Evolutionary conservation across 176 grass and related monocot species (phyloP), one percentile per base, ranked within the genome.

Genomic region (Paspalum notatum): DNA sequence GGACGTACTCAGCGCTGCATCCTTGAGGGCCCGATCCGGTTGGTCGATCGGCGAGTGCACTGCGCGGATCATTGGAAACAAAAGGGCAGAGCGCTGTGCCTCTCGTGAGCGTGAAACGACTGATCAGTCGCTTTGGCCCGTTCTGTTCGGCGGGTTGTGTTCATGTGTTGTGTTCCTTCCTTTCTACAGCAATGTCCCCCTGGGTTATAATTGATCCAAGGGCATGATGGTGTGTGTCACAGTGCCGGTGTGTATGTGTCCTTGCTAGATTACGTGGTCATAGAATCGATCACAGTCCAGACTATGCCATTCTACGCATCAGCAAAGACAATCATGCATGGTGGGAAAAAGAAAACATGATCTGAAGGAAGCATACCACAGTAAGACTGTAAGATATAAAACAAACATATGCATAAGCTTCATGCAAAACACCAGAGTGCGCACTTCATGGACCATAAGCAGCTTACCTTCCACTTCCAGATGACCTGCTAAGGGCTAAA

Each of bases 1-100:
- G 57, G 71, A 85, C 72, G 5, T 88, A 91, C 50, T 74, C 89
- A 32, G 65, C 85, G 43, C 65, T 91, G 72, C 72, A 89, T 24
- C 87, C 87, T 15, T 85, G 82, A 89, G 32, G 1, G 16, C 17
- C 3, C 12, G 63, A 43, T 9, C 9, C 5, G 66, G 18, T 63
- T 32, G 57, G 21, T 8, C 15, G 66, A 50, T 49, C 49, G 65
- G 53, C 6, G 66, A 66, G 56, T 10, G 59, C 21, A 67, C 38
- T 47, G 61, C 60, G 24, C 46, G 10, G 54, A 48, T 15, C 18
- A n/a, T n/a, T n/a, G n/a, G 75, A 17, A 26, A n/a, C n/a, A n/a
- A 67, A 61, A 37, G 37, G 13, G 47, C 20, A 38, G 38, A 69
- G 82, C 46, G 24, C 47, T 71, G 77, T 72, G 65, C 77, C 26